Evolutionary conservation across 345 rosid species (phyloP), one percentile per base, ranked within the genome.

Genomic region (Brassica cretica): DNA sequence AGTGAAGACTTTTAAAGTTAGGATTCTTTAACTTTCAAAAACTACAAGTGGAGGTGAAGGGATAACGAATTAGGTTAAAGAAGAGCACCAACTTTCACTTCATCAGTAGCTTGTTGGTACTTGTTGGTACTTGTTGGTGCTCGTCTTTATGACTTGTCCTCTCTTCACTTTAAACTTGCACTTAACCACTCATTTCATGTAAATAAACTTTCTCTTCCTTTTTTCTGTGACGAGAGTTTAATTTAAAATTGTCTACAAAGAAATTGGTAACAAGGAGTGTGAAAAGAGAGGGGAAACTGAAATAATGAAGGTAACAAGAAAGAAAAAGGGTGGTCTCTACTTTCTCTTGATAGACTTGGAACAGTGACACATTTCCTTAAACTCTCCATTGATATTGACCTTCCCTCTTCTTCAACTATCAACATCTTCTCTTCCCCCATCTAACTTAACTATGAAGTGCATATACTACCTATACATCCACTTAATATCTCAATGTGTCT

Each of bases 231-330:
- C 46, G 25, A 15, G 21, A 62, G 30, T 64, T 32, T 32, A 32
- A 14, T 8, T 37, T 8, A 35, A 53, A 64, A 1, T 0, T 10
- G 6, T 58, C 0, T 37, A 49, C 70, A 44, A 3, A 16, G 16
- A 71, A 53, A 71, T 4, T 25, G 49, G 65, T 76, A 59, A 59
- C 21, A 77, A 71, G 14, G 19, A 33, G 62, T 39, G 76, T 24
- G 49, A 67, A 78, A 60, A 67, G 51, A 32, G 55, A 19, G 7
- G 5, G 60, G 63, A 72, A 65, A 73, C 59, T 1, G 73, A 65
- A 73, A 78, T 73, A 73, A 60, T 33, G 82, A 73, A 66, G 77
- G 64, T 67, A 78, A 78, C 64, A 73, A 61, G 74, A 78, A 73
- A 49, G 62, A 73, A 60, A 25, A 68, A 66, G 66, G 15, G 64